Evolutionary conservation across 2,329 filamentous ascomycete genomes (phyloP).

Genomic region (Proliferodiscus dingleyae): DNA sequence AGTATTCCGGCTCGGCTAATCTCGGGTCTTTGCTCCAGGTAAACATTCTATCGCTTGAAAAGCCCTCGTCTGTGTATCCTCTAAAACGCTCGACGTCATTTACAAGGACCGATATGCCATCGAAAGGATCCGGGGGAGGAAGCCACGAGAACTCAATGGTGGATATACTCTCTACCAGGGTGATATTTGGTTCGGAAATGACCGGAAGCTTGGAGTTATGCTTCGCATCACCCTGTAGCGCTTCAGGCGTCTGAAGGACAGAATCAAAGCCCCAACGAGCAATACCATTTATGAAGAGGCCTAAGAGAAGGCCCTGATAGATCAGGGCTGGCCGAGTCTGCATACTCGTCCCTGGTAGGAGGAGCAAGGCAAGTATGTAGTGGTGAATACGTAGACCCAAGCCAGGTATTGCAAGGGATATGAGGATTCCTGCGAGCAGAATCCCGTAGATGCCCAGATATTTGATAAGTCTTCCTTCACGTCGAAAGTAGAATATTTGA

Average conservation of each 20-base stretch:
- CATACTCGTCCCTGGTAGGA: slow-evolving; percentile 83
- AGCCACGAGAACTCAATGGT: slow-evolving; percentile 32
- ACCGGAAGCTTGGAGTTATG: slow-evolving; percentile 57
- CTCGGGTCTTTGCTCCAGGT: slow-evolving; percentile 52
- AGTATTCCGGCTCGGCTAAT: slow-evolving; percentile 59
- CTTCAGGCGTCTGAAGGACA: slow-evolving; percentile 74
- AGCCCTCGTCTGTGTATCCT: slow-evolving; percentile 57
- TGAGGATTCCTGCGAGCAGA: slow-evolving; percentile 60
- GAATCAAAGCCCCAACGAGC: slow-evolving; percentile 92
- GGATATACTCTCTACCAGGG: slow-evolving; percentile 44
- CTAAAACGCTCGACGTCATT: slow-evolving; percentile 81
- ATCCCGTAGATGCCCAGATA: slow-evolving; percentile 75
- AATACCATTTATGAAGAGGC: slow-evolving; percentile 89
- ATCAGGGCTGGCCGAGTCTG: slow-evolving; percentile 80
- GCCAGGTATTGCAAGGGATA: slow-evolving; percentile 67
- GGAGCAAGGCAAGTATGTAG: slow-evolving; percentile 81
- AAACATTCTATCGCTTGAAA: slow-evolving; percentile 43
- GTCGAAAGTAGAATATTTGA: slow-evolving; percentile 81
- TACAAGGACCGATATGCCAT: slow-evolving; percentile 74
- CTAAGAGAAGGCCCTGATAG: slow-evolving; percentile 85
- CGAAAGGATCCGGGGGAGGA: slow-evolving; percentile 48
- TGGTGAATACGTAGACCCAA: slow-evolving; percentile 88
- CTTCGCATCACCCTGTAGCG: slow-evolving; percentile 65
- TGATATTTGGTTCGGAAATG: slow-evolving; percentile 44
- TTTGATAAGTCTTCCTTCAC: slow-evolving; percentile 73